These are phyloP conservation scores for Debaryomyces psychrophilus DNA, from an alignment of 1,139 yeast genomes.

Conservation along the genomic window DNA sequence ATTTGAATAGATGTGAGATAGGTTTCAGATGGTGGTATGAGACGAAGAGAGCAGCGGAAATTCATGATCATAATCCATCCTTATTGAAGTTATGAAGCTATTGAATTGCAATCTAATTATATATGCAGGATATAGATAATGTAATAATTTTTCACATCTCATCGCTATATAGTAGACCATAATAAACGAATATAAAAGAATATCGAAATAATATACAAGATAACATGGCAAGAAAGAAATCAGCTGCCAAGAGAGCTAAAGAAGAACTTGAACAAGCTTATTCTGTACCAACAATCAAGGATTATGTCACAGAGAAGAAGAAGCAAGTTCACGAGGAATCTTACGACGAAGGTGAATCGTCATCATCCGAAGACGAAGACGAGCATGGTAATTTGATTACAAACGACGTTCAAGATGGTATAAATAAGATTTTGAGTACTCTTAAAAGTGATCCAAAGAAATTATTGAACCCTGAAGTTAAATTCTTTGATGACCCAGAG, in stretches of 20 bases:
- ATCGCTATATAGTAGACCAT: slow-evolving; percentile 12
- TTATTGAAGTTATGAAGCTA: neutral
- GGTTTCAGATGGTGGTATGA: slow-evolving; percentile 73
- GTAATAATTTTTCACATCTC: slow-evolving; percentile 17
- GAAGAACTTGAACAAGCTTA: slow-evolving; percentile 42
- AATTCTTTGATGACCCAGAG: slow-evolving; percentile 71
- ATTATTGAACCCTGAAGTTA: slow-evolving; percentile 65
- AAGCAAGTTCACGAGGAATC: slow-evolving; percentile 23
- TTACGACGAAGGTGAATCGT: slow-evolving; percentile 29
- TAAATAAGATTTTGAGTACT: slow-evolving; percentile 70
- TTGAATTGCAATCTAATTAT: neutral
- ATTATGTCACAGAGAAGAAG: neutral
- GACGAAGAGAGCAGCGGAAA: slow-evolving; percentile 20
- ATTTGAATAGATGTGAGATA: slow-evolving; percentile 60
- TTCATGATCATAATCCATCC: neutral
- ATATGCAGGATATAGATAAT: slow-evolving; percentile 8
- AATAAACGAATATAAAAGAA: neutral
- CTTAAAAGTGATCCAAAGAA: slow-evolving; percentile 66
- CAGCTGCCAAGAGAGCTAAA: slow-evolving; percentile 77
- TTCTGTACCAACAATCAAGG: slow-evolving; percentile 1
- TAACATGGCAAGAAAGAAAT: slow-evolving; percentile 86
- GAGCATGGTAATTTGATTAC: slow-evolving; percentile 89
- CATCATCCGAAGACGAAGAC: slow-evolving; percentile 79
- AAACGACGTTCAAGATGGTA: slow-evolving; percentile 80
- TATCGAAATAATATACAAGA: neutral